Evolutionary conservation across 2,329 filamentous ascomycete species (phyloP), one percentile per base, ranked within the genome.

Genomic region (Cryphonectria carpinicola): DNA sequence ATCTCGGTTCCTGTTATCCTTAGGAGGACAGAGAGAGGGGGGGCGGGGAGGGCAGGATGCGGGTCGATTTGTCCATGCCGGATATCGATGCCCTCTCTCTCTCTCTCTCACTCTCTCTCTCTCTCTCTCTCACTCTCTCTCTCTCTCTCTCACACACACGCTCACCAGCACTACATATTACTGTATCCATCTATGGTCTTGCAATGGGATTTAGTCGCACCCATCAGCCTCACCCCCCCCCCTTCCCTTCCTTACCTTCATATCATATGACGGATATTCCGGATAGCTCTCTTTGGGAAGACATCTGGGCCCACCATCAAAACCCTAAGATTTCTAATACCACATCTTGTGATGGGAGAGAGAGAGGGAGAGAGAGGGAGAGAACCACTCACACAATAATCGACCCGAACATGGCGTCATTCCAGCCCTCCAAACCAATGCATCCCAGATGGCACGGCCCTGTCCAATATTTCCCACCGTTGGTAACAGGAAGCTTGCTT

Each of bases 1-100:
- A 25, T 66, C 56, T 70, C 68, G 68, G 64, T 64, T 67, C 58
- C 68, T 66, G 68, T 64, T 66, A 67, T 39, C 43, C 49, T n/a
- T 49, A 7, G 22, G 46, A 49, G 22, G 46, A 39, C 8, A 37
- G 37, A 39, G 37, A 37, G 37, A 8, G 19, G 43, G 43, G 19
- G 43, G 43, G 17, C 17, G 19, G 32, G 32, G 32, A 1, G 43
- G 43, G 19, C 17, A 17, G 17, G 19, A 22, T 49, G 46, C 62
- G 61, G 62, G 52, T 70, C 54, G 63, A 65, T 69, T 54, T 43
- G 63, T 56, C 41, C 56, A n/a, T 61, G 64, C 56, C 46, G 17
- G 35, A 35, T 39, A 35, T 65, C 63, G 10, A 41, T 56, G 2
- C 10, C 35, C 17, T 41, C 32, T 19, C 46, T 41, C 58, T 63